A percentile compares a stretch with the other conserved stretches of the same genome.
Conservation (phyloP, 495 filamentous ascomycete species). For the Podospora pseudocomata region DNA sequence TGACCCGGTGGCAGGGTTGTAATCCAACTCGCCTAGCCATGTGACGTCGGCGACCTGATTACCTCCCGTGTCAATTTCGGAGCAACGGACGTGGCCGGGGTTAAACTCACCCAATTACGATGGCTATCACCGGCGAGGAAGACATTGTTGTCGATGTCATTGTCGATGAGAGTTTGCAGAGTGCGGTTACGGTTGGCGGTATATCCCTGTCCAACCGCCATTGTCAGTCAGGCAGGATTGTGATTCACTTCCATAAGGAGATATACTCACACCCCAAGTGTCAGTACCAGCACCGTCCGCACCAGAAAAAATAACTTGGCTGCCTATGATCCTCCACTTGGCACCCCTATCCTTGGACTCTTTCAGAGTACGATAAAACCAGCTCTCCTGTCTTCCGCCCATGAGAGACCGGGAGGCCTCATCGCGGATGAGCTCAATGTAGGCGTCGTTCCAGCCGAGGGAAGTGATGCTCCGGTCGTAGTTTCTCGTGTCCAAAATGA, state of each 20-base stretch:
- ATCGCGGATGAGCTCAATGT: slow-evolving; percentile 52
- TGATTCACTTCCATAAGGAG: neutral
- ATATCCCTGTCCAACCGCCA: slow-evolving; percentile 48
- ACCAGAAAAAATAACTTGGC: slow-evolving; percentile 57
- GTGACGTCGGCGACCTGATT: slow-evolving; percentile 47
- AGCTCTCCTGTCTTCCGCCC: slow-evolving; percentile 60
- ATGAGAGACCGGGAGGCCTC: slow-evolving; percentile 58
- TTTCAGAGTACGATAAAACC: slow-evolving; percentile 57
- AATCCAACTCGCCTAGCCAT: slow-evolving; percentile 53
- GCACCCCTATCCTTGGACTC: slow-evolving; percentile 51
- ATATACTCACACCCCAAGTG: slow-evolving; percentile 15
- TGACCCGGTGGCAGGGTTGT: slow-evolving; percentile 50
- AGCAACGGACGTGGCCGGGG: slow-evolving; percentile 57
- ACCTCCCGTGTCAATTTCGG: slow-evolving; percentile 35
- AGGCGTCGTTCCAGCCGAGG: slow-evolving; percentile 53
- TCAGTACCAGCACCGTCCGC: slow-evolving; percentile 39
- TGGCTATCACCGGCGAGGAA: slow-evolving; percentile 61
- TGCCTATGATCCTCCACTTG: slow-evolving; percentile 61
- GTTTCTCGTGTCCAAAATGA: slow-evolving; percentile 63
- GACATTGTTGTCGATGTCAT: slow-evolving; percentile 58
- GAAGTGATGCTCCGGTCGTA: slow-evolving; percentile 56
- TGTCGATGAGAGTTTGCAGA: slow-evolving; percentile 52
- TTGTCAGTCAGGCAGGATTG: neutral
- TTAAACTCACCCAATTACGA: slow-evolving; percentile 58
- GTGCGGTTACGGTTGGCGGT: slow-evolving; percentile 58